These are phyloP conservation scores for Diaporthe humulicola DNA, from an alignment of 2,329 filamentous ascomycete species.

Conservation along the genomic window DNA sequence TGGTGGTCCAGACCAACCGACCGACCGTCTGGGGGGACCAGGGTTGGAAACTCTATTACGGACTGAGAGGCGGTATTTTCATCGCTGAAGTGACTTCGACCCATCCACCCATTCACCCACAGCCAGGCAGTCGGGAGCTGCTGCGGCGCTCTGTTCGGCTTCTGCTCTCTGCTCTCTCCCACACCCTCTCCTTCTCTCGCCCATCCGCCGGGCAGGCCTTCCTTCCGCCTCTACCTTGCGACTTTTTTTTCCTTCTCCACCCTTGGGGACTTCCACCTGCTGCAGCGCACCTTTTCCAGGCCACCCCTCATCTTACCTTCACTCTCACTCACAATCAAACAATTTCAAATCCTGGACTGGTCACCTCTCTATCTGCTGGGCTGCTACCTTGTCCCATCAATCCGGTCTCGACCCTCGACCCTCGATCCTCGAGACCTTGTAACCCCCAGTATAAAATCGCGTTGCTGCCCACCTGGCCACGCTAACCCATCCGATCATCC, in stretches of 20 bases:
- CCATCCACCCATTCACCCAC: constrained; percentile 23
- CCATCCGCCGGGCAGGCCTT: background rate
- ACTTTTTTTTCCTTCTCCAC: constrained; percentile 12
- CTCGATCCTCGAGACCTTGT: constrained; percentile 38
- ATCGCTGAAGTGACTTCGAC: constrained; percentile 25
- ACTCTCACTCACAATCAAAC: constrained; percentile 33
- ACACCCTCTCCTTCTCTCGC: background rate
- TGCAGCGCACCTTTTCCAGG: constrained; percentile 26
- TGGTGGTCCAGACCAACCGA: constrained; percentile 29
- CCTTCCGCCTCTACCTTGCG: constrained; percentile 27
- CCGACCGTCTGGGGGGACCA: constrained; percentile 27
- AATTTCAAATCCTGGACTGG: constrained; percentile 35
- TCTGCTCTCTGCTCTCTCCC: background rate
- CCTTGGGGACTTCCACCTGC: constrained; percentile 19
- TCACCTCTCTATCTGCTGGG: constrained; percentile 26
- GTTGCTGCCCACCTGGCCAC: constrained; percentile 39
- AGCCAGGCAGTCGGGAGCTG: constrained; percentile 19
- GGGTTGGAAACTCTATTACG: constrained; percentile 32
- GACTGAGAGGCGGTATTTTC: constrained; percentile 25
- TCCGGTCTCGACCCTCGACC: constrained; percentile 28
- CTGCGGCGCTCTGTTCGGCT: constrained; percentile 4
- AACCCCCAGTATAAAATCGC: constrained; percentile 41
- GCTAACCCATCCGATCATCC: constrained; percentile 41
- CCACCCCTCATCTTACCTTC: constrained; percentile 32
- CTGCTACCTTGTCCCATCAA: constrained; percentile 29